phyloP scores from a whole-genome alignment of 805 yeast genomes.

The Candida mattraensis region DNA sequence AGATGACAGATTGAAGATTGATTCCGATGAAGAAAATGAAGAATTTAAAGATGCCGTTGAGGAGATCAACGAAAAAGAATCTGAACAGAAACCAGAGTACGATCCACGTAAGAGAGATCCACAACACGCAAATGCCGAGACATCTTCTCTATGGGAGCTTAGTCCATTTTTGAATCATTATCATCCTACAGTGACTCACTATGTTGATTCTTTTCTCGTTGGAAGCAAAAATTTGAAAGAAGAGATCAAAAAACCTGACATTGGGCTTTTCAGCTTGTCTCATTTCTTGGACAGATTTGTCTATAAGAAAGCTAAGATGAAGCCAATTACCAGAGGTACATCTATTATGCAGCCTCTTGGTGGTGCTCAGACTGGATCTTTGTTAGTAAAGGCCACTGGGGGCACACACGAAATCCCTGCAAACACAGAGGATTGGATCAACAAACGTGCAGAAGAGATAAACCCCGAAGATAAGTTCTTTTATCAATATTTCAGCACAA shows the following conservation, averaged over 20 bases:
- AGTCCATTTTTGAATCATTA: constrained; percentile 72
- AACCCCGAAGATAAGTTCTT: constrained; percentile 88
- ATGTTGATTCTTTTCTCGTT: constrained; percentile 65
- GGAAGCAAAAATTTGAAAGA: constrained; percentile 29
- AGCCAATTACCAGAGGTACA: constrained; percentile 70
- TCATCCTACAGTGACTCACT: constrained; percentile 88
- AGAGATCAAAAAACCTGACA: constrained; percentile 67
- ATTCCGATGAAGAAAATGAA: constrained; percentile 35
- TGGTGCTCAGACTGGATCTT: constrained; percentile 72
- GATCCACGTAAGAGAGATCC: constrained; percentile 94
- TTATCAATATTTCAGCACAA: constrained; percentile 75
- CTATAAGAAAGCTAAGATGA: constrained; percentile 86
- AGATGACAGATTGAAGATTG: constrained; percentile 47
- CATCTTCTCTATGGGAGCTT: constrained; percentile 85
- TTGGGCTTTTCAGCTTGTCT: constrained; percentile 80
- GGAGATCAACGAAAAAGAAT: constrained; percentile 11
- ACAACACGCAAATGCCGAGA: constrained; percentile 80
- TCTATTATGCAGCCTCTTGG: constrained; percentile 98
- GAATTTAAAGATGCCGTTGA: constrained; percentile 29
- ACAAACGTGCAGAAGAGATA: constrained; percentile 58
- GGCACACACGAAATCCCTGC: constrained; percentile 58
- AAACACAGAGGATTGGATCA: constrained; percentile 82
- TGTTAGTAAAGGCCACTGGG: constrained; percentile 64
- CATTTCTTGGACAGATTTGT: constrained; percentile 96
- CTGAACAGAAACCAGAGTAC: constrained; percentile 39